Evolutionary conservation across 805 yeast genomes (phyloP), one percentile per base, ranked within the genome.

Genomic region (Candida palmyrensis): DNA sequence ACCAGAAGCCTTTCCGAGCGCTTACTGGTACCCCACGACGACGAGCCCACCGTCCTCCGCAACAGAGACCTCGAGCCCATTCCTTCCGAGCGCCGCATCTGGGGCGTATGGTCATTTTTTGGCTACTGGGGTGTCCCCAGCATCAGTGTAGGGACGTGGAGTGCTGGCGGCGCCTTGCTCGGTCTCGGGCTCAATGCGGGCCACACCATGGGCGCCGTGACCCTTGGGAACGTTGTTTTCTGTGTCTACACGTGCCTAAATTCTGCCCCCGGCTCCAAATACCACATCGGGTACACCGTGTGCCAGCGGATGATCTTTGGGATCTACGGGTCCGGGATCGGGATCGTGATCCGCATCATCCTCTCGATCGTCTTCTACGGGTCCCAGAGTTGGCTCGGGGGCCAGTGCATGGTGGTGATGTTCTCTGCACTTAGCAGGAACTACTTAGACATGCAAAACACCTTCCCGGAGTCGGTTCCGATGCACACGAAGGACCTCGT

Each of bases 81-180:
- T 27, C 69, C 70, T 2, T 63, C 66, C 4, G 36, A 40, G 9
- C 44, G 73, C 37, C 51, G 75, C 31, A 62, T 68, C 0, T 71
- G 75, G 75, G 62, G 57, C 11, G 46, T 49, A 21, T 48, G 56
- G 43, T 57, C 62, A 25, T 70, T 57, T 42, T 44, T 65, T 24
- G 59, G 59, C 4, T 60, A 57, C 38, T 64, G 70, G 70, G 58
- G 68, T 2, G 57, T 70, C 32, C 53, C 66, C 34, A 61, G 66
- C 33, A 57, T 66, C 15, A 65, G 55, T 36, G 53, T 62, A 16
- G 45, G 58, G 12, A 50, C 62, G 7, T 61, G 59, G 48, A 46
- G 71, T 8, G 62, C 67, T 33, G 73, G 70, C 1, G 51, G 68
- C 4, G 55, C 75, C 3, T 57, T 71, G 5, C 41, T 71, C 6